Evolutionary conservation across 2,329 filamentous ascomycete species (phyloP).

Genomic region (Penicillium sp.): DNA sequence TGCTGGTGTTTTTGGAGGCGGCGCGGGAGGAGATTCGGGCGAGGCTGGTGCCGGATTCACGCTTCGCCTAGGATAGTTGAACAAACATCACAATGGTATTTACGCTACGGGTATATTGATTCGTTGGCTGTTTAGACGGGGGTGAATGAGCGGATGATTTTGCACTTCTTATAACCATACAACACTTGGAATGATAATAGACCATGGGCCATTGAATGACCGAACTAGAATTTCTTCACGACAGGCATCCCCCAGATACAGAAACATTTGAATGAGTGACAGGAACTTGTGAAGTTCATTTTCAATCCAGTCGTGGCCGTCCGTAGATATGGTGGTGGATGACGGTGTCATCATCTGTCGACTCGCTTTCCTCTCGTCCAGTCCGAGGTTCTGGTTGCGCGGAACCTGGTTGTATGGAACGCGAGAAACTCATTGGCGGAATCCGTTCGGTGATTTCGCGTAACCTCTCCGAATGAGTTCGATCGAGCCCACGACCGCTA

Average conservation of each 20-base stretch:
- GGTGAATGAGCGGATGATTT: not conserved
- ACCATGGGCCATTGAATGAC: not conserved
- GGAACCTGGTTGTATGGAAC: not conserved
- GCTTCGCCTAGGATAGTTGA: conserved; percentile 61
- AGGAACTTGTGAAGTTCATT: not conserved
- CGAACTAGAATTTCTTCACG: not conserved
- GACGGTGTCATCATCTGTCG: not conserved
- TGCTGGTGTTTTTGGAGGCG: conserved; percentile 70
- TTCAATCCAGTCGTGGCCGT: not conserved
- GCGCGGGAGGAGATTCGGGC: conserved; percentile 68
- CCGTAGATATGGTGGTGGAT: not conserved
- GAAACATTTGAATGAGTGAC: not conserved
- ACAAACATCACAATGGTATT: too few species aligned
- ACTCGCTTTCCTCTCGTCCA: conserved; percentile 12
- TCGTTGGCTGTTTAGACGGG: not conserved
- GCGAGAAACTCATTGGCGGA: not conserved
- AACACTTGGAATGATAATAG: conserved; percentile 13
- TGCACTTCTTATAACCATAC: conserved; percentile 9
- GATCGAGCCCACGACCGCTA: conserved; percentile 25
- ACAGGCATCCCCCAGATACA: not conserved
- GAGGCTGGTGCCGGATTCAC: conserved; percentile 60
- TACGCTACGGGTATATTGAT: too few species aligned
- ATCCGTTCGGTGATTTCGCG: conserved; percentile 26
- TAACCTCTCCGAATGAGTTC: conserved; percentile 17
- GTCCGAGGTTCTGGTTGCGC: not conserved